These are phyloP conservation scores for Fomitiporia mediterranea DNA, from an alignment of 1,284 basidiomycete genomes.

Conservation along the genomic window DNA sequence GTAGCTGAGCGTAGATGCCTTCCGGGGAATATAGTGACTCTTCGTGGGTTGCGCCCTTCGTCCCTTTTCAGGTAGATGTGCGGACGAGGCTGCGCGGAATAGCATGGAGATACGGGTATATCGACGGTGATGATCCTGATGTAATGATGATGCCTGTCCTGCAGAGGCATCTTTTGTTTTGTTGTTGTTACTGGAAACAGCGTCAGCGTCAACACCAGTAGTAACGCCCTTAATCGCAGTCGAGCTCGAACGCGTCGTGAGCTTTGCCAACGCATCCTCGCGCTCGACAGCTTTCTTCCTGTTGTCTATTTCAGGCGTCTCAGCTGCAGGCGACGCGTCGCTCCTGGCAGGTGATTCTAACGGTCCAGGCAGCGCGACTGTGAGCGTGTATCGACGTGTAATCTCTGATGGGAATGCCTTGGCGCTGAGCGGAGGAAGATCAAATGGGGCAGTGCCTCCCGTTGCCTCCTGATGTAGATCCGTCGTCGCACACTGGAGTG, in stretches of 20 bases:
- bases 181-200: not conserved
- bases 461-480: constrained; percentile 2
- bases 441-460: constrained; percentile 15
- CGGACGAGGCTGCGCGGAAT: constrained; percentile 9
- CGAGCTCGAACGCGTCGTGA: not conserved
- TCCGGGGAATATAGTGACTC: constrained; percentile 19
- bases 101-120: constrained; percentile 19
- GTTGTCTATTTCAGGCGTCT: not conserved
- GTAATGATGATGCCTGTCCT: constrained; percentile 2
- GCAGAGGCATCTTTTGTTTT: constrained; percentile 4
- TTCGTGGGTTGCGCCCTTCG: constrained; percentile 2
- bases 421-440: constrained; percentile 10
- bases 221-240: not conserved
- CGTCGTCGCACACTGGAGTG: not conserved
- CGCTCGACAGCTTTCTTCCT: not conserved
- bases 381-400: constrained; percentile 15
- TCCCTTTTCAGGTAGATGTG: constrained; percentile 4
- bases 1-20: constrained; percentile 17
- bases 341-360: not conserved
- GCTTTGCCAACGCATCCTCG: constrained; percentile 3
- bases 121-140: constrained; percentile 19
- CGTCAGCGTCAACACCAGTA: not conserved
- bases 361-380: constrained; percentile 14
- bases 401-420: constrained; percentile 13
- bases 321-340: not conserved